Conservation (phyloP, 768 basidiomycete species). For the Hydnomerulius pinastri region DNA sequence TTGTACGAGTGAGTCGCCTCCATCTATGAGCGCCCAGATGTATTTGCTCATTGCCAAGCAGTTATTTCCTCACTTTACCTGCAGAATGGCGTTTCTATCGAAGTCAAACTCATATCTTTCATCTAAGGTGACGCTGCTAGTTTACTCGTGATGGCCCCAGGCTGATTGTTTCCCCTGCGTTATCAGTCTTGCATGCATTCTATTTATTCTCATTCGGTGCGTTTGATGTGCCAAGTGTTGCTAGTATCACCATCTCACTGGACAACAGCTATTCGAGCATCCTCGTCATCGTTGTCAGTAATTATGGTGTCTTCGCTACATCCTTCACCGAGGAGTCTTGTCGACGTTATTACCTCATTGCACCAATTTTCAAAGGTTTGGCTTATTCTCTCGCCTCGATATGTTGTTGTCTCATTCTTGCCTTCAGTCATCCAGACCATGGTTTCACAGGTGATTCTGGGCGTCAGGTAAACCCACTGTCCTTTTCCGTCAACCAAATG, state of each 20-base stretch:
- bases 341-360: slow-evolving; percentile 46
- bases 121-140: slow-evolving; percentile 25
- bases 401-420: background rate
- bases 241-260: slow-evolving; percentile 4
- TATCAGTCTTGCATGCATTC: slow-evolving; percentile 29
- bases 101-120: slow-evolving; percentile 26
- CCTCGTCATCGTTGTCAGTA: slow-evolving; percentile 49
- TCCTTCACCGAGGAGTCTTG: slow-evolving; percentile 52
- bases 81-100: slow-evolving; percentile 36
- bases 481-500: background rate
- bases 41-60: slow-evolving; percentile 5
- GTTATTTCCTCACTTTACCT: slow-evolving; percentile 35
- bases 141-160: background rate
- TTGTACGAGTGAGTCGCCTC: slow-evolving; percentile 36
- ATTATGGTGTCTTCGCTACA: slow-evolving; percentile 58
- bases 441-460: slow-evolving; percentile 67
- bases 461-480: slow-evolving; percentile 44
- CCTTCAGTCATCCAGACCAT: slow-evolving; percentile 57
- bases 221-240: background rate
- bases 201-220: slow-evolving; percentile 36
- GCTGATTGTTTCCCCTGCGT: background rate
- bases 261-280: slow-evolving; percentile 41
- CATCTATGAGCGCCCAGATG: background rate
- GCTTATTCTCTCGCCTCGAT: background rate
- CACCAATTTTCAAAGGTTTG: slow-evolving; percentile 64